Base-by-base conservation (phyloP, 306 rosid species). In the Gastrolobium bilobum region DNA sequence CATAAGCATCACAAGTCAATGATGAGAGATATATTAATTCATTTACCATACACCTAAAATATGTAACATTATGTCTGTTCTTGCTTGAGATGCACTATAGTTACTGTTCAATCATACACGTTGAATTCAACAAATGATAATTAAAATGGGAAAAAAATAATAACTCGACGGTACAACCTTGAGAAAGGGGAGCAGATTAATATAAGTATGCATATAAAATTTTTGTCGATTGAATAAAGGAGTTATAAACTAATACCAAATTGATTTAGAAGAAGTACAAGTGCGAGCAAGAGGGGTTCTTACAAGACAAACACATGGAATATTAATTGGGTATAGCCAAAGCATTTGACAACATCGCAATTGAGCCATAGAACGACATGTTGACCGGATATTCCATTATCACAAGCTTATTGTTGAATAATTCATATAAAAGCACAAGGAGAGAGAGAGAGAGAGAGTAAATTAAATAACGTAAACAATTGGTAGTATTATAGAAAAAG, bases 291-390 rank as follows among this genome's bases (percentile, higher is more conserved):
- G 54, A 35, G 78, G 74, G 77, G 65, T 60, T 72, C 37, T 74
- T 85, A 85, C 57, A 88, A 87, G 98, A 91, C 93, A 93, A 89
- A 88, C 82, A 68, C 87, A 91, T 87, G 88, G 97, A 93, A 93
- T 93, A 86, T 75, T 63, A 70, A 83, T 71, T 75, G 86, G 89
- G 74, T 85, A 86, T 64, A 64, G 86, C 79, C 80, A 85, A 83
- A 83, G 92, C 88, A 82, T 67, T 87, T 89, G 96, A 90, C 88
- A 91, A 86, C 85, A 85, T 83, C 14, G 64, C 87, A 85, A 87
- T 82, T 82, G 87, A 87, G 84, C 57, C 87, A 89, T 84, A 86
- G 91, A 88, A 88, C 83, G 94, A 92, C 91, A 91, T 92, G 91
- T 91, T 94, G 97, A 91, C 92, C 86, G 88, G 86, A 94, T 92